Base-by-base conservation (phyloP, 2,329 filamentous ascomycete genomes). In the Colletotrichum abscissum region DNA sequence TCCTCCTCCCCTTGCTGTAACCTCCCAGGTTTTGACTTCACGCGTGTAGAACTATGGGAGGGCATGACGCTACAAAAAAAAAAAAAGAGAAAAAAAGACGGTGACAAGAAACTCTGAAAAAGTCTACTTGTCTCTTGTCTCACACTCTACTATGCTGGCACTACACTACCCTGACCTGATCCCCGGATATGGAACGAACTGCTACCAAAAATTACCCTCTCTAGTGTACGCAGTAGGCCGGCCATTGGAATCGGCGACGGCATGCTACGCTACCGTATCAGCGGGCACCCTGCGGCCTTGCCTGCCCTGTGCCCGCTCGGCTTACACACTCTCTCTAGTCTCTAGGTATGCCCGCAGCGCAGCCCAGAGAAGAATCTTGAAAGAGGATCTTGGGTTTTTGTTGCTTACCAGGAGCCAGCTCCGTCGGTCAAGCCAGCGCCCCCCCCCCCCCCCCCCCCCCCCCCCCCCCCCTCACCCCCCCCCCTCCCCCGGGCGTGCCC, bases 381-480 rank as follows among this genome's bases (percentile, higher is more conserved):
- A 46, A 49, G 19, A 49, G 19, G 0, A 49, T 11, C 42, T n/a
- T n/a, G 19, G 19, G 38, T 42, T 42, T 14, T 42, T 42, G 16
- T 49, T 49, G 14, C 26, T 30, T 22, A 22, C 24, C 35, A 71
- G 63, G 68, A 59, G 56, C 56, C 65, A 67, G 65, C 56, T 67
- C 59, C 46, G 58, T 46, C 46, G 24, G 49, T n/a, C 52, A 24
- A 56, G n/a, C 26, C 42, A 22, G 42, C 30, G 30, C 28, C 8
- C 30, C 7, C 42, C 42, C 42, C 42, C 19, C 42, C 42, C 42
- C 19, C 42, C 42, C 42, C 19, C 42, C 19, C 42, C 19, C 42
- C 42, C 42, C 19, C 42, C 42, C 42, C 19, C 42, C 42, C 42
- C 19, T 2, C 24, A 24, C 2, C 24, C 24, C 24, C 24, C 24